These are phyloP conservation scores for Candida frijolesensis DNA, from an alignment of 1,139 yeast species.

Conservation along the genomic window DNA sequence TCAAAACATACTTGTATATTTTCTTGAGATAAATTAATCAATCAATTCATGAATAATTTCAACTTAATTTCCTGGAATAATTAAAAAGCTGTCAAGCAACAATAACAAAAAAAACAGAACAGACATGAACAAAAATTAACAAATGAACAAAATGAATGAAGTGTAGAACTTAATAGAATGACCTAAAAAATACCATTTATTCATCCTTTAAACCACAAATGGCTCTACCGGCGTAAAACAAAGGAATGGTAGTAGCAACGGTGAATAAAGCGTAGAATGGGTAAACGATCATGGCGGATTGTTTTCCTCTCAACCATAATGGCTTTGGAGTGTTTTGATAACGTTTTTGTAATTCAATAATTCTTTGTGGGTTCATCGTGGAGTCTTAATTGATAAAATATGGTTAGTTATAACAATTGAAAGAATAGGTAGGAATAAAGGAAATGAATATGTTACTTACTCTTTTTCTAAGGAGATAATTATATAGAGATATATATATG, in stretches of 20 bases:
- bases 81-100: no score
- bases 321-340: conserved; percentile 74
- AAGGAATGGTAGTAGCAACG: conserved; percentile 68
- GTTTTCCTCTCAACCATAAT: conserved; percentile 71
- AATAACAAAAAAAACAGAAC: no score
- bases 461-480: not conserved
- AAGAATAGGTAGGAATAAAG: not conserved
- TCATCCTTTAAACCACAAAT: conserved; percentile 15
- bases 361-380: conserved; percentile 60
- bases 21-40: not conserved
- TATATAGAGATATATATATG: not conserved
- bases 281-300: conserved; percentile 79
- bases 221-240: conserved; percentile 81
- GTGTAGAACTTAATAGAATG: no score
- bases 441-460: not conserved
- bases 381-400: not conserved
- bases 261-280: conserved; percentile 90
- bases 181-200: not conserved
- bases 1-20: conserved; percentile 1
- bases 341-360: conserved; percentile 72
- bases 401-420: not conserved
- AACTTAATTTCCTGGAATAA: not conserved
- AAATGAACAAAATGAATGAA: no score
- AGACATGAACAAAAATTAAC: no score
- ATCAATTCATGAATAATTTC: not conserved